Evolutionary conservation across 164 flowering plant genomes (phyloP).

Genomic region (Vitis rupestris): DNA sequence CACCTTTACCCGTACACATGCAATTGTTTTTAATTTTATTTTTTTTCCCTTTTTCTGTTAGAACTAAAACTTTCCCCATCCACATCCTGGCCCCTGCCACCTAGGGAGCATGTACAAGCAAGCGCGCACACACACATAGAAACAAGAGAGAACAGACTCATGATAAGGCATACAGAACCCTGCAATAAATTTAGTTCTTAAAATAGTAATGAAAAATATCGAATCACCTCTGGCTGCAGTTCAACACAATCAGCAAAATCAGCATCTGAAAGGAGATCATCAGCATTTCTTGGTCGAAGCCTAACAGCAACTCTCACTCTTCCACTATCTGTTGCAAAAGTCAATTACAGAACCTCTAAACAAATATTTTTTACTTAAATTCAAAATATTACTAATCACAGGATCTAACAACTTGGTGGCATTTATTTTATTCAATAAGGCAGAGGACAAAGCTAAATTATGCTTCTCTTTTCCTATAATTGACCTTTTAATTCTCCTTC

Average conservation of each 20-base stretch:
- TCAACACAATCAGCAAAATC: constrained; percentile 89
- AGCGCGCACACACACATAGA: not conserved
- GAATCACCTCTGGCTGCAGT: constrained; percentile 82
- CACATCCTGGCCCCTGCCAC: too few species aligned
- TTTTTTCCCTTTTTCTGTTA: too few species aligned
- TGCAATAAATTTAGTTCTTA: not conserved
- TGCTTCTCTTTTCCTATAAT: too few species aligned
- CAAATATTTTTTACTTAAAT: not conserved
- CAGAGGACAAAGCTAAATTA: not conserved
- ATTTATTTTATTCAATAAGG: not conserved
- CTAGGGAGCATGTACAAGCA: not conserved
- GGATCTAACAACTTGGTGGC: not conserved
- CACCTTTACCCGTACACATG: too few species aligned
- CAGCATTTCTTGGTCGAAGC: constrained; percentile 76
- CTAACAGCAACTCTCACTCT: constrained; percentile 92
- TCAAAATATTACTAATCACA: not conserved
- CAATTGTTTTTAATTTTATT: too few species aligned
- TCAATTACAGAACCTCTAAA: not conserved
- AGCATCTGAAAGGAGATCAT: constrained; percentile 64
- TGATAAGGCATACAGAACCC: not conserved
- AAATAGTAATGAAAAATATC: not conserved
- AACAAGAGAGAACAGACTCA: not conserved
- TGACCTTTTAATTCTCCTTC: too few species aligned
- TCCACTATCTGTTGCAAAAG: constrained; percentile 45
- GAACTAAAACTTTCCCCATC: too few species aligned